Evolutionary conservation across 73 alveolate genomes (phyloP).

Genomic region (Paramecium octaurelia): DNA sequence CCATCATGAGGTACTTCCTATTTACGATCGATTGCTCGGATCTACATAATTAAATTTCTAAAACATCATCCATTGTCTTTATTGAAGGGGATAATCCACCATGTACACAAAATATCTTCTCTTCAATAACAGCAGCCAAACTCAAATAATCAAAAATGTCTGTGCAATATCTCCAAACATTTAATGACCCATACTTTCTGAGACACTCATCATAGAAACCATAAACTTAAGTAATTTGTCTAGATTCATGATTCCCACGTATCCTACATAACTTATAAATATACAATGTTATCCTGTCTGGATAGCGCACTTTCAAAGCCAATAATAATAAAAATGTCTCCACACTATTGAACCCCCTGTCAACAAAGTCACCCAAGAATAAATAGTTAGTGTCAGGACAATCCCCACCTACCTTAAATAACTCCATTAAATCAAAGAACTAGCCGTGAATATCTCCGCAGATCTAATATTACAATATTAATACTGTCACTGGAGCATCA

Average conservation of each 20-base stretch:
- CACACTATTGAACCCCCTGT: slow-evolving; percentile 87
- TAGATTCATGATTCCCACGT: slow-evolving; percentile 89
- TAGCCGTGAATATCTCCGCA: slow-evolving; percentile 92
- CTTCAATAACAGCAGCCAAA: slow-evolving; percentile 89
- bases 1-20: slow-evolving; percentile 99
- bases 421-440: slow-evolving; percentile 83
- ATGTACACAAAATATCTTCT: slow-evolving; percentile 95
- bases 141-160: slow-evolving; percentile 91
- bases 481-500: slow-evolving; percentile 88
- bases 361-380: slow-evolving; percentile 95
- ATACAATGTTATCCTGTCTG: slow-evolving; percentile 73
- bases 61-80: slow-evolving; percentile 84
- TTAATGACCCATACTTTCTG: slow-evolving; percentile 90
- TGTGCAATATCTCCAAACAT: slow-evolving; percentile 96
- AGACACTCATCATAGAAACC: slow-evolving; percentile 94
- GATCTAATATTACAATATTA: slow-evolving; percentile 56
- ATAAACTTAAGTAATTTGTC: slow-evolving; percentile 94
- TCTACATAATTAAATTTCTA: slow-evolving; percentile 42
- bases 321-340: slow-evolving; percentile 78
- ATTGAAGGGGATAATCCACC: slow-evolving; percentile 97
- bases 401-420: slow-evolving; percentile 92
- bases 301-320: slow-evolving; percentile 80
- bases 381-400: slow-evolving; percentile 94
- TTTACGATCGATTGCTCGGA: slow-evolving; percentile 95
- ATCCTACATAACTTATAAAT: slow-evolving; percentile 78